phyloP scores from a whole-genome alignment of 257 asterid species.

The Penstemon eatonii region DNA sequence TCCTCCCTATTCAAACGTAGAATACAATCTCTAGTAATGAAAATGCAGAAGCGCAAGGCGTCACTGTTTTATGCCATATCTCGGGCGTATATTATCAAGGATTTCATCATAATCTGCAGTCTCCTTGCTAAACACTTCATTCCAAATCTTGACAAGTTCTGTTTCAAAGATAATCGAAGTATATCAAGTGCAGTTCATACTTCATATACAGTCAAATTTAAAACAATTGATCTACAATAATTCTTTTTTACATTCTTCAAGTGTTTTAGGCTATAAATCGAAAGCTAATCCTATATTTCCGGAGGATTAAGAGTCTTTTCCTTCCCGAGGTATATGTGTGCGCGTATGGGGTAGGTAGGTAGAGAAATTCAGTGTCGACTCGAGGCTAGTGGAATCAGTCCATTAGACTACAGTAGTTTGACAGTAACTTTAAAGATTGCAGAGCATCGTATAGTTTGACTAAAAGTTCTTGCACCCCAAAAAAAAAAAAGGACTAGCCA shows the following conservation, averaged over 20 bases:
- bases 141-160: slow-evolving; percentile 71
- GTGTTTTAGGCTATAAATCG: neutral
- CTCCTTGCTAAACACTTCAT: slow-evolving; percentile 63
- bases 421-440: too few species aligned
- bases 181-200: slow-evolving; percentile 17
- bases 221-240: neutral
- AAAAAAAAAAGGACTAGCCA: neutral
- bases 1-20: too few species aligned
- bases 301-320: neutral
- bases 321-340: neutral
- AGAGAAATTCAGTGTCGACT: neutral
- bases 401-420: neutral
- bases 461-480: neutral
- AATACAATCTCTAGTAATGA: neutral
- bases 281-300: neutral
- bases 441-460: neutral
- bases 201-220: neutral
- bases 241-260: neutral
- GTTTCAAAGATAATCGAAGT: slow-evolving; percentile 30
- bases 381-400: neutral
- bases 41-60: slow-evolving; percentile 18
- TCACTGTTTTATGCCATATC: slow-evolving; percentile 47
- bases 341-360: neutral
- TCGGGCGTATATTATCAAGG: slow-evolving; percentile 43
- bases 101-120: slow-evolving; percentile 41